Evolutionary conservation across 495 filamentous ascomycete species (phyloP).

Genomic region (Tuber umbilicatum): DNA sequence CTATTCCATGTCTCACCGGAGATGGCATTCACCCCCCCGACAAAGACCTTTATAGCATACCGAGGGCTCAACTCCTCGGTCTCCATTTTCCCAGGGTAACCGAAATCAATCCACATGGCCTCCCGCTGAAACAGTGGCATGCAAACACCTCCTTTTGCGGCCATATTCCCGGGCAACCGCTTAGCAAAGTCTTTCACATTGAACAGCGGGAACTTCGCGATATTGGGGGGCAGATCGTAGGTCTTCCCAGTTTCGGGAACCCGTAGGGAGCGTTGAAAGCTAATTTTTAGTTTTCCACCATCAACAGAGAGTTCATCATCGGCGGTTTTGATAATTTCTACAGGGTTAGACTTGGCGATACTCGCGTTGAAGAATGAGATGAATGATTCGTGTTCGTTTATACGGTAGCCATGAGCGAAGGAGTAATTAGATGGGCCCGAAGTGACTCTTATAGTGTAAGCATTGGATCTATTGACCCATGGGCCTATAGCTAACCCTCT

Average conservation of each 20-base stretch:
- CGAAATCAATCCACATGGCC: conserved; percentile 24
- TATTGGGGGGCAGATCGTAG: conserved; percentile 43
- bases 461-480: background rate
- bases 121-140: conserved; percentile 45
- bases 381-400: background rate
- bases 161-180: conserved; percentile 41
- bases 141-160: conserved; percentile 47
- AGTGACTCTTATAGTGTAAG: background rate
- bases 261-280: conserved; percentile 47
- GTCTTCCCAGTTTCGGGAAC: conserved; percentile 45
- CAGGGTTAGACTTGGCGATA: background rate
- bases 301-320: conserved; percentile 4
- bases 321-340: background rate
- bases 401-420: background rate
- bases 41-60: conserved; percentile 48
- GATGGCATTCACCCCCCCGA: conserved; percentile 49
- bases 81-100: background rate
- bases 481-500: background rate
- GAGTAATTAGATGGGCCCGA: background rate
- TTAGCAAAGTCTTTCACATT: conserved; percentile 39
- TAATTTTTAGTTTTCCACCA: conserved; percentile 23
- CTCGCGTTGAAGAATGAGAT: background rate
- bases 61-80: background rate
- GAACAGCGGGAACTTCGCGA: conserved; percentile 47
- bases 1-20: conserved; percentile 43